Base-by-base conservation (phyloP, 306 rosid genomes). In the Delonix regia region DNA sequence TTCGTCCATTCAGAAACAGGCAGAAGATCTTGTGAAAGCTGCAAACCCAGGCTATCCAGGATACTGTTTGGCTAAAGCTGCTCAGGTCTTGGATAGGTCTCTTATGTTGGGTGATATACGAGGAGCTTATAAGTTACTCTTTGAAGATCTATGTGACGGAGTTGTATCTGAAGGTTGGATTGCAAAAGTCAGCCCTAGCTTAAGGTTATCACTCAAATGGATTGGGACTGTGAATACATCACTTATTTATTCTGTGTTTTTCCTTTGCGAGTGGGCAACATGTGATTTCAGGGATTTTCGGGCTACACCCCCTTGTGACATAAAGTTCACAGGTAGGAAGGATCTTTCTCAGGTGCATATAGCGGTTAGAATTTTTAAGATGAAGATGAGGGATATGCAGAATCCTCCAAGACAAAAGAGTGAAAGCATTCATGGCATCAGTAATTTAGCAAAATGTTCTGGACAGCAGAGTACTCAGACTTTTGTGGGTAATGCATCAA, bases 251-350 rank as follows among this genome's bases (percentile, higher is more conserved):
- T 89, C 97, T n/a, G 93, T 92, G 51, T 94, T 94, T 86, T 94
- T 92, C 81, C 90, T 94, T 24, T 94, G 97, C 45, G 98, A 94
- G 86, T 94, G 98, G 98, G 98, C 97, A 80, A 89, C 98, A 64
- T 94, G 97, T 88, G 92, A 87, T 79, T 94, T 86, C 86, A 85
- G 98, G 87, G 90, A 90, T 86, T 92, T 92, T 85, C 89, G 92
- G 55, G 78, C 81, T 85, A 76, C 89, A 57, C 87, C 85, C 21
- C 94, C 92, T 60, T 78, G 66, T 84, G 88, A 89, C 42, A 44
- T 88, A 70, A 90, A 89, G 87, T 86, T 94, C 77, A 89, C 98
- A 7, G 98, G 98, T 19, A 83, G 91, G 74, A 90, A 88, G 84
- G 98, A 92, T 86, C 88, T 89, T 73, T 90, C 94, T 67, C 93